Conservation (phyloP, 1,139 yeast species). For the Yamadazyma diospyri region DNA sequence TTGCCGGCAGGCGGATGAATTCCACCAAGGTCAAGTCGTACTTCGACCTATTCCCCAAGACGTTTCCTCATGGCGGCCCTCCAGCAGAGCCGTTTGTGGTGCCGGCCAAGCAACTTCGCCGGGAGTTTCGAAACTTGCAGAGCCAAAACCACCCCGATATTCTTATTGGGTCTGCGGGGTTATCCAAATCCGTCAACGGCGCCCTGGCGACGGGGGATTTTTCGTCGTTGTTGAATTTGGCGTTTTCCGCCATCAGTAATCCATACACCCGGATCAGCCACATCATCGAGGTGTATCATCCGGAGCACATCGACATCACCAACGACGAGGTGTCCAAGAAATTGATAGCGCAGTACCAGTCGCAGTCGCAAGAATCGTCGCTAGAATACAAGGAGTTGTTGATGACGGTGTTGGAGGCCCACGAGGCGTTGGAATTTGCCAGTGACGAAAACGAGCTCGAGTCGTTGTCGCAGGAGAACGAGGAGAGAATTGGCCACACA, state of each 20-base stretch:
- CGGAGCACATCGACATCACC: conserved; percentile 37
- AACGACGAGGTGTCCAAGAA: conserved; percentile 38
- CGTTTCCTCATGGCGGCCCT: conserved; percentile 69
- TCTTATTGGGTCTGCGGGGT: conserved; percentile 27
- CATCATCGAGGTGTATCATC: conserved; percentile 33
- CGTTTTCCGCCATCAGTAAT: conserved; percentile 64
- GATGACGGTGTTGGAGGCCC: conserved; percentile 76
- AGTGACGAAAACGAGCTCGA: conserved; percentile 54
- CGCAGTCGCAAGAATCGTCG: conserved; percentile 26
- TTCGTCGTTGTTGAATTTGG: conserved; percentile 65
- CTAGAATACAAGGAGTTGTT: conserved; percentile 54
- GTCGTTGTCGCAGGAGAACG: conserved; percentile 52
- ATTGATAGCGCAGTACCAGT: conserved; percentile 32
- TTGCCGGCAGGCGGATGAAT: too few species aligned
- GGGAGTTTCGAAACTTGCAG: conserved; percentile 74
- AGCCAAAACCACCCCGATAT: conserved; percentile 80
- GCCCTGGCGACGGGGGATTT: conserved; percentile 21
- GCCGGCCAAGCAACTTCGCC: conserved; percentile 53
- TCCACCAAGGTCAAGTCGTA: conserved; percentile 27
- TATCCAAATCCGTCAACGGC: conserved; percentile 12
- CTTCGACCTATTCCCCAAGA: conserved; percentile 69
- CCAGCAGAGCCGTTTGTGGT: conserved; percentile 60
- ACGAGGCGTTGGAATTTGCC: conserved; percentile 71
- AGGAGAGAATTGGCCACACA: conserved; percentile 43
- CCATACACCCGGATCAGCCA: conserved; percentile 62